A percentile compares a stretch with the other conserved stretches of the same genome.
Conservation (phyloP, 2,329 filamentous ascomycete genomes). For the Aspergillus fischeri region DNA sequence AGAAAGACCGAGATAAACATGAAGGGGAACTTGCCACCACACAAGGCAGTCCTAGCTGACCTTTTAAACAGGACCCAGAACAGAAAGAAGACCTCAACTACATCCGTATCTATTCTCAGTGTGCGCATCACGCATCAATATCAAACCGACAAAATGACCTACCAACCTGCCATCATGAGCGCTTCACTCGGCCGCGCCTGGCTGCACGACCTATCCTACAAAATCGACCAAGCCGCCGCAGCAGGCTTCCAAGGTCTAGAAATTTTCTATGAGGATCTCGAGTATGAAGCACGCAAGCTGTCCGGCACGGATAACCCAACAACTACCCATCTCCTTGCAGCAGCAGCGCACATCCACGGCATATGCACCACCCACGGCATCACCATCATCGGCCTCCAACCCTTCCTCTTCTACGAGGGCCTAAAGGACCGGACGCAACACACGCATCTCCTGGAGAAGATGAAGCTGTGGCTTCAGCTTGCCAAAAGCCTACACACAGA, state of each 20-base stretch:
- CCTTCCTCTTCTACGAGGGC: conserved; percentile 74
- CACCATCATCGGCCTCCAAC: conserved; percentile 57
- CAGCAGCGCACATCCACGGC: conserved; percentile 48
- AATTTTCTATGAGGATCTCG: conserved; percentile 73
- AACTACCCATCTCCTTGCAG: conserved; percentile 54
- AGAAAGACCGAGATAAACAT: no score
- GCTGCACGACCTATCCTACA: conserved; percentile 61
- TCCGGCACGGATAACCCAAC: conserved; percentile 17
- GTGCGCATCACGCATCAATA: no score
- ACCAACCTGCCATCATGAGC: conserved; percentile 60
- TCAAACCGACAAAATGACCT: neutral
- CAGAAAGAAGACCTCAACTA: no score
- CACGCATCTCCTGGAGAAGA: conserved; percentile 49
- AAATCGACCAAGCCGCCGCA: conserved; percentile 61
- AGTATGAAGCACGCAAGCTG: conserved; percentile 51
- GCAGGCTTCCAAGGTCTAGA: conserved; percentile 68
- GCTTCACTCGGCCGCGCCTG: conserved; percentile 71
- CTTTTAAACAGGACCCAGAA: no score
- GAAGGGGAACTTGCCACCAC: no score
- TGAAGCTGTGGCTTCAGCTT: conserved; percentile 66
- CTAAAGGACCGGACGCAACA: conserved; percentile 59
- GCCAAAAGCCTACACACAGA: conserved; percentile 63
- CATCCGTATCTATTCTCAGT: no score
- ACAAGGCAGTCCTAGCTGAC: no score
- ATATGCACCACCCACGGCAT: conserved; percentile 36